Evolutionary conservation across 495 filamentous ascomycete genomes (phyloP).

Genomic region (Neurospora hispaniola): DNA sequence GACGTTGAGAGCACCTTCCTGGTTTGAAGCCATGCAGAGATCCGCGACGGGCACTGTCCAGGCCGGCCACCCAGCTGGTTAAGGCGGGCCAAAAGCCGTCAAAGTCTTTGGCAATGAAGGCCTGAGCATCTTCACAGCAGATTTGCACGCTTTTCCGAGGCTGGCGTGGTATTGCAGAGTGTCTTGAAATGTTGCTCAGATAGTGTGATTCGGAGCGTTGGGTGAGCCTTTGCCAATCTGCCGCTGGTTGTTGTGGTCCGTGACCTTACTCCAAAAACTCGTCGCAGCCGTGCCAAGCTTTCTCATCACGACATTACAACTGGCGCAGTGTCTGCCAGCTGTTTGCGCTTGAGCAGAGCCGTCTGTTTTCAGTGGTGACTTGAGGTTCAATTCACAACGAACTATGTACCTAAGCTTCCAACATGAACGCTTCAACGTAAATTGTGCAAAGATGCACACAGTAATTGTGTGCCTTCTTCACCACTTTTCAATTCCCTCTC

Average conservation of each 20-base stretch:
- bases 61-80: slow-evolving; percentile 4
- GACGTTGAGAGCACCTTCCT: not conserved
- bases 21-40: slow-evolving; percentile 1
- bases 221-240: slow-evolving; percentile 1
- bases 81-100: slow-evolving; percentile 4
- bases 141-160: slow-evolving; percentile 5
- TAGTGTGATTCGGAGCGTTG: slow-evolving; percentile 5
- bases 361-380: not conserved
- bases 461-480: not conserved
- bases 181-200: slow-evolving; percentile 5
- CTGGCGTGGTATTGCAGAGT: slow-evolving; percentile 9
- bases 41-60: slow-evolving; percentile 2
- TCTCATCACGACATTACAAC: not conserved
- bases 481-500: not conserved
- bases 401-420: no score
- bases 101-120: slow-evolving; percentile 2
- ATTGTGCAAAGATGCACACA: not conserved
- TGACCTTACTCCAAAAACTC: not conserved
- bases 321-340: not conserved
- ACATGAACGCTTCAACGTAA: not conserved
- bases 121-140: slow-evolving; percentile 4
- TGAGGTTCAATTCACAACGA: no score
- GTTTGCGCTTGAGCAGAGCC: not conserved
- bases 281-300: not conserved
- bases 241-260: slow-evolving; percentile 5